A percentile compares a stretch with the other conserved stretches of the same genome.
phyloP scores from a whole-genome alignment of 1,139 yeast species.

The Suhomyces wounanorum region DNA sequence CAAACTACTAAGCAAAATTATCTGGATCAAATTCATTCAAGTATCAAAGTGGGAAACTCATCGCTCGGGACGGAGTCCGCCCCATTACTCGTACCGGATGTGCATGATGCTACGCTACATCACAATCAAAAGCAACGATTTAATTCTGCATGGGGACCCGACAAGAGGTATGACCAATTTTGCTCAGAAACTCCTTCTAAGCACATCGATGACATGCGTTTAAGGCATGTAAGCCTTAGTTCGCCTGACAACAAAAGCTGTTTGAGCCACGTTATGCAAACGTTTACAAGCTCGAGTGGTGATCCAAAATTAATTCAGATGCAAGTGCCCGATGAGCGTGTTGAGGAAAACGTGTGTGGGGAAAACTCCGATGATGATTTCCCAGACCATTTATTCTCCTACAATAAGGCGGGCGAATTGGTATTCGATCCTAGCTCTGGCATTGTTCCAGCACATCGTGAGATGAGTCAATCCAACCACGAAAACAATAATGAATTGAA shows the following conservation, averaged over 20 bases:
- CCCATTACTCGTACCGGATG: no score
- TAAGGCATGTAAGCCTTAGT: not conserved
- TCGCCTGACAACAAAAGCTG: not conserved
- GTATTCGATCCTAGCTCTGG: not conserved
- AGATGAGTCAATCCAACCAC: not conserved
- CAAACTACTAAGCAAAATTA: not conserved
- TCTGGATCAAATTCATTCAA: no score
- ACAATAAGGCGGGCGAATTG: constrained; percentile 24
- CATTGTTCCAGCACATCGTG: not conserved
- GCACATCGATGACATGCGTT: not conserved
- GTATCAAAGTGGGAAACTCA: no score
- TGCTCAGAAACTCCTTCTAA: not conserved
- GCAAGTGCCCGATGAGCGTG: not conserved
- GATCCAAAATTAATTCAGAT: not conserved
- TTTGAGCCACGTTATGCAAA: not conserved
- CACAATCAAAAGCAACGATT: not conserved
- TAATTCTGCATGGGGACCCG: not conserved
- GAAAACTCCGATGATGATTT: constrained; percentile 11
- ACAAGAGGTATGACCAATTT: not conserved
- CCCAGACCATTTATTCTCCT: constrained; percentile 20
- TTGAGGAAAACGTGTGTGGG: not conserved
- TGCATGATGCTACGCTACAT: not conserved
- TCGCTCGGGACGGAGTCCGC: no score
- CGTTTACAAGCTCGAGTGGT: not conserved
- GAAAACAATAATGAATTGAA: not conserved